These are phyloP conservation scores for Favolaschia claudopus DNA, from an alignment of 768 basidiomycete genomes.

Conservation along the genomic window DNA sequence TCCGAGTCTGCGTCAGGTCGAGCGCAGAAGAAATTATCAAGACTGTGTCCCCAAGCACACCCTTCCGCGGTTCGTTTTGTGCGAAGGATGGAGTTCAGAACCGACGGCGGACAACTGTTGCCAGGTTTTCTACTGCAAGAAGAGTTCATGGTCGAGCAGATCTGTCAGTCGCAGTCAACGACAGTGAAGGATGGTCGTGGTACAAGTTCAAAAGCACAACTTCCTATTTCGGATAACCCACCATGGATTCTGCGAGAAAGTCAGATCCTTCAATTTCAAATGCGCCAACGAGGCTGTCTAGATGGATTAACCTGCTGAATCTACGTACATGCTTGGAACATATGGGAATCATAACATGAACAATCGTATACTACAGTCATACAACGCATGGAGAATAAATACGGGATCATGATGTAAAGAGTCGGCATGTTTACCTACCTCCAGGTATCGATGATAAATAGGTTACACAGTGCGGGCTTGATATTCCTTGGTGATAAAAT, in stretches of 20 bases:
- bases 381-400: slow-evolving; percentile 2
- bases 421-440: background rate
- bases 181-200: too few relatives aligned
- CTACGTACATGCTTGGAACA: too few relatives aligned
- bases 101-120: slow-evolving; percentile 7
- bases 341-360: background rate
- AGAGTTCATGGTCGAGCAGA: background rate
- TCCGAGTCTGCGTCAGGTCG: slow-evolving; percentile 3
- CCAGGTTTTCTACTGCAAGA: slow-evolving; percentile 12
- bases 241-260: too few relatives aligned
- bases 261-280: too few relatives aligned
- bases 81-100: slow-evolving; percentile 12
- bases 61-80: slow-evolving; percentile 19
- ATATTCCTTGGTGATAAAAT: too few relatives aligned
- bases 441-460: background rate
- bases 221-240: too few relatives aligned
- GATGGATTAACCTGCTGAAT: too few relatives aligned
- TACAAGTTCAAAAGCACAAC: too few relatives aligned
- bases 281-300: too few relatives aligned
- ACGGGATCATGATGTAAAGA: background rate
- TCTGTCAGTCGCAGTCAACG: too few relatives aligned
- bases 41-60: slow-evolving; percentile 19
- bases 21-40: slow-evolving; percentile 18
- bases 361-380: background rate
- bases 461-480: too few relatives aligned